A percentile compares a stretch with the other conserved stretches of the same genome.
phyloP scores from a whole-genome alignment of 768 basidiomycete genomes.

The Rhodotorula paludigena region DNA sequence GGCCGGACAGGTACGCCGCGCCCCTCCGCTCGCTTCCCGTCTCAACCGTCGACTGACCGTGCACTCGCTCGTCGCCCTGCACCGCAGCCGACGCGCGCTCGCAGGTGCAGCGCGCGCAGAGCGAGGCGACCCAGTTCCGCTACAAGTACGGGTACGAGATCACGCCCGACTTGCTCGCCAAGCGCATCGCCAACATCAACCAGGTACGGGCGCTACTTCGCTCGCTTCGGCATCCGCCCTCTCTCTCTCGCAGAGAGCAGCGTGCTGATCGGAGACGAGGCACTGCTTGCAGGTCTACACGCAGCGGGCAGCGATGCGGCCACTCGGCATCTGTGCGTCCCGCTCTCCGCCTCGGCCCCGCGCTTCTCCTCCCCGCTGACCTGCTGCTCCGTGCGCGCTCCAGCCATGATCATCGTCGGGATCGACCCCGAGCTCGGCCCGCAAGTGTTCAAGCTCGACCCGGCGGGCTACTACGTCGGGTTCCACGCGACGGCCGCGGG shows the following conservation, averaged over 20 bases:
- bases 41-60: neutral
- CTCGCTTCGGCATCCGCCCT: neutral
- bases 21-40: neutral
- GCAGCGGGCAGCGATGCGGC: slow-evolving; percentile 93
- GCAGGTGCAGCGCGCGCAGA: slow-evolving; percentile 77
- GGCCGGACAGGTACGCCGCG: slow-evolving; percentile 74
- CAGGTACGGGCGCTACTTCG: slow-evolving; percentile 51
- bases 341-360: neutral
- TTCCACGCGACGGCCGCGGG: slow-evolving; percentile 96
- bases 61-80: neutral
- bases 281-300: slow-evolving; percentile 69
- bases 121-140: slow-evolving; percentile 85
- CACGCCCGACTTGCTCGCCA: slow-evolving; percentile 89
- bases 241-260: neutral
- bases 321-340: slow-evolving; percentile 80
- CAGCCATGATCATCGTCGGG: slow-evolving; percentile 95
- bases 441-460: slow-evolving; percentile 97
- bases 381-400: neutral
- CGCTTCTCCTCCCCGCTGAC: neutral
- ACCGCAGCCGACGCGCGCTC: slow-evolving; percentile 80
- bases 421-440: slow-evolving; percentile 84
- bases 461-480: slow-evolving; percentile 96
- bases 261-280: no score
- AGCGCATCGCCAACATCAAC: slow-evolving; percentile 92
- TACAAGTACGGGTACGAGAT: slow-evolving; percentile 99